phyloP scores from a whole-genome alignment of 164 flowering plant genomes.

The Platanus orientalis region DNA sequence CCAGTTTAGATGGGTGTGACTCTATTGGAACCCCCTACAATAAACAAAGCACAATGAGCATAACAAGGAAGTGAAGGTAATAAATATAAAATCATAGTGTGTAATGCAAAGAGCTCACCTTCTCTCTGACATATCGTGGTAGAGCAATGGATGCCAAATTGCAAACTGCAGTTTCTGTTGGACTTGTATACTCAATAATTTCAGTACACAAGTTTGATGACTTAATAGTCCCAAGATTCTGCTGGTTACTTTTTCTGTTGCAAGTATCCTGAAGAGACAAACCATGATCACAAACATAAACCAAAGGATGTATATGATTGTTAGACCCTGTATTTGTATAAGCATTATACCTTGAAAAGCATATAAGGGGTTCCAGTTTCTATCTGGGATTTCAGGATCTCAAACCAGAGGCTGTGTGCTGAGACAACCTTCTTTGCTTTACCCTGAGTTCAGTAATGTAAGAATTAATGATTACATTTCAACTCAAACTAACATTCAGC shows the following conservation, averaged over 20 bases:
- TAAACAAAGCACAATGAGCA: neutral
- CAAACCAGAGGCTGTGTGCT: conserved; percentile 77
- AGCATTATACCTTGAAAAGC: conserved; percentile 59
- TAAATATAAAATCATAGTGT: neutral
- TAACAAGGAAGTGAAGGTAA: neutral
- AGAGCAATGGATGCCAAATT: conserved; percentile 79
- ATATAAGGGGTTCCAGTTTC: conserved; percentile 87
- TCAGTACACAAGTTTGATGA: conserved; percentile 84
- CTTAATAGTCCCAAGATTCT: conserved; percentile 76
- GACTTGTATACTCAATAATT: conserved; percentile 74
- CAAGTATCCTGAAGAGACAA: conserved; percentile 49
- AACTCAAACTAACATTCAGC: neutral
- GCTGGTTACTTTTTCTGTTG: conserved; percentile 83
- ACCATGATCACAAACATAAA: neutral
- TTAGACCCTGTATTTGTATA: neutral
- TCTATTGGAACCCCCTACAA: conserved; percentile 52
- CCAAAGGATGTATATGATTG: neutral
- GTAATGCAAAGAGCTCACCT: conserved; percentile 26
- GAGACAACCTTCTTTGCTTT: conserved; percentile 75
- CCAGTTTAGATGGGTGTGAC: conserved; percentile 68
- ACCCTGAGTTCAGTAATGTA: conserved; percentile 35
- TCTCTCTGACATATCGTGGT: conserved; percentile 71
- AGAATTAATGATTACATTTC: neutral
- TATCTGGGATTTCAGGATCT: conserved; percentile 62
- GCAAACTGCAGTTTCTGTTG: conserved; percentile 80